phyloP scores from a whole-genome alignment of 306 rosid species.

The Vigna nakashimae region DNA sequence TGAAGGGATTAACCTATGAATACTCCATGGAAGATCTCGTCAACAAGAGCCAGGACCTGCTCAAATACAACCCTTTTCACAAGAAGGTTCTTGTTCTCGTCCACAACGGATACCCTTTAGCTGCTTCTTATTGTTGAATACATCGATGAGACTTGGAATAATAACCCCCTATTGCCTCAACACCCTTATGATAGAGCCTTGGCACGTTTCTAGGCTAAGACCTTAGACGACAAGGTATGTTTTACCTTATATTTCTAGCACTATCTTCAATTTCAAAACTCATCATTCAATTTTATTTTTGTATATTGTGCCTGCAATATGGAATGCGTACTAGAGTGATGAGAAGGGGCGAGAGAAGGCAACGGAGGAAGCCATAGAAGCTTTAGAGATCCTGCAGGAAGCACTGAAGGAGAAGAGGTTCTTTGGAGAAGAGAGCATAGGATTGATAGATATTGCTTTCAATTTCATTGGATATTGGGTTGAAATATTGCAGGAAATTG shows the following conservation, averaged over 20 bases:
- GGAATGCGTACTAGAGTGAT: too few species aligned
- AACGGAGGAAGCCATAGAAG: too few species aligned
- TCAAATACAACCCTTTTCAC: constrained; percentile 51
- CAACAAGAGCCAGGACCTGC: constrained; percentile 47
- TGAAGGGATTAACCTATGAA: constrained; percentile 48
- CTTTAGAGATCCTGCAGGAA: too few species aligned
- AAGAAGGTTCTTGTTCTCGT: constrained; percentile 54
- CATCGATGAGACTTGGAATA: constrained; percentile 50
- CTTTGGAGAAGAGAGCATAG: too few species aligned
- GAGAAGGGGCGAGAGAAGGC: too few species aligned
- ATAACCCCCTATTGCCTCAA: constrained; percentile 45
- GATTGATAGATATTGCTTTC: too few species aligned
- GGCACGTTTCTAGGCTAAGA: constrained; percentile 49
- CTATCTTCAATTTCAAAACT: too few species aligned
- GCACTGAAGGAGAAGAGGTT: too few species aligned
- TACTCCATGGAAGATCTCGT: constrained; percentile 43
- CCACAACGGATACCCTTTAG: constrained; percentile 49
- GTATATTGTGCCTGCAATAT: too few species aligned
- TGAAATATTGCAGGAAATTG: constrained; percentile 56
- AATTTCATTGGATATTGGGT: constrained; percentile 63
- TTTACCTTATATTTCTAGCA: background rate
- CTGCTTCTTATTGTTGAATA: constrained; percentile 49
- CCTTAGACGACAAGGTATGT: constrained; percentile 52
- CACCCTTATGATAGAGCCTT: constrained; percentile 50
- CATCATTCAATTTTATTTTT: too few species aligned